A percentile compares a stretch with the other conserved stretches of the same genome.
phyloP scores from a whole-genome alignment of 176 grass and related monocot species.

The Zoysia pacifica region DNA sequence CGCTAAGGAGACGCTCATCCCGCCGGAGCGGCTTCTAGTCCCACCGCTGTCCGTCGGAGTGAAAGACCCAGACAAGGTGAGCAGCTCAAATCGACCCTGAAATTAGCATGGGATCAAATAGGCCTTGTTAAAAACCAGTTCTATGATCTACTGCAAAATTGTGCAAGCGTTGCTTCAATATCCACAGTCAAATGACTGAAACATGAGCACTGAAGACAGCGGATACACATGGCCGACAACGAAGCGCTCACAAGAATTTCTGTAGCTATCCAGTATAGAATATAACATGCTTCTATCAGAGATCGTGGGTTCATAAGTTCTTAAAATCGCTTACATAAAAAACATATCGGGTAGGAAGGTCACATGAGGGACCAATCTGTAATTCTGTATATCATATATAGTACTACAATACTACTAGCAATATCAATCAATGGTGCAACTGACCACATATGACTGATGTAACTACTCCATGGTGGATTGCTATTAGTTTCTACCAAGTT shows the following conservation, averaged over 20 bases:
- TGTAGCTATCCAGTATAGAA: not conserved
- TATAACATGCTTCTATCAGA: not conserved
- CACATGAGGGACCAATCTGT: not conserved
- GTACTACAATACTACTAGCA: not conserved
- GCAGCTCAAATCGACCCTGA: conserved; percentile 83
- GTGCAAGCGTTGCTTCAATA: not conserved
- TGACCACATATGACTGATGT: not conserved
- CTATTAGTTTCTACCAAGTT: conserved; percentile 27
- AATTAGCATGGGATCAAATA: not conserved
- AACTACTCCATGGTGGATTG: conserved; percentile 21
- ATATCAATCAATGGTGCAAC: not conserved
- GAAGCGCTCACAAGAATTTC: not conserved
- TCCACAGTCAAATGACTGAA: not conserved
- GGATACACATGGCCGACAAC: not conserved
- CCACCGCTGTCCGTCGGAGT: conserved; percentile 74
- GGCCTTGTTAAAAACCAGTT: not conserved
- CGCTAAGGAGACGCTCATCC: conserved; percentile 88
- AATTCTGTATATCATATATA: not conserved
- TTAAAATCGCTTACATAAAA: not conserved
- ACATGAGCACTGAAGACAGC: not conserved
- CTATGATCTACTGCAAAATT: not conserved
- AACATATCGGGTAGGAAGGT: not conserved
- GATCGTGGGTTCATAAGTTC: conserved; percentile 14
- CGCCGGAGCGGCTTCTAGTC: conserved; percentile 74
- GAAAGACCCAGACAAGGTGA: conserved; percentile 86